These are phyloP conservation scores for Craterostigma plantagineum DNA, from an alignment of 257 asterid genomes.

Conservation along the genomic window DNA sequence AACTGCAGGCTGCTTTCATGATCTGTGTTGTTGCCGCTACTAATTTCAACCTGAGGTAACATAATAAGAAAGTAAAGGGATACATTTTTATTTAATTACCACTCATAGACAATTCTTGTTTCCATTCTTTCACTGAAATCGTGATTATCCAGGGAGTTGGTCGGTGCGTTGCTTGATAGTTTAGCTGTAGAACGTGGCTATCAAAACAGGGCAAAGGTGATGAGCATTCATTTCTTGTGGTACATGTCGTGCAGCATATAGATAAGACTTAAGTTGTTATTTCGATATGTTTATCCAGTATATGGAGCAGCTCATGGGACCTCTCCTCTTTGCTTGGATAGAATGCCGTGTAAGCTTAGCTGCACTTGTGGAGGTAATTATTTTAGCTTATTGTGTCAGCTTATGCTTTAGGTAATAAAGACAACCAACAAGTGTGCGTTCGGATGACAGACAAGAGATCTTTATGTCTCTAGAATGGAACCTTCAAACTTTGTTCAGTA, in stretches of 20 bases:
- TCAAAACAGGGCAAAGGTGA: constrained; percentile 63
- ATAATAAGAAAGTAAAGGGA: background rate
- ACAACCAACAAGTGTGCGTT: constrained; percentile 6
- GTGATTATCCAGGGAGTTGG: constrained; percentile 57
- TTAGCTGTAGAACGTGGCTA: constrained; percentile 48
- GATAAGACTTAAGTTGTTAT: background rate
- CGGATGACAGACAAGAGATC: constrained; percentile 54
- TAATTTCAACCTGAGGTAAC: constrained; percentile 78
- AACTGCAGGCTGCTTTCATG: constrained; percentile 60
- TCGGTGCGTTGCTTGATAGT: constrained; percentile 63
- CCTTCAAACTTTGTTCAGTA: constrained; percentile 63
- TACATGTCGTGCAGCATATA: background rate
- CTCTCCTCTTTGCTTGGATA: constrained; percentile 76
- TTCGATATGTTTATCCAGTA: constrained; percentile 27
- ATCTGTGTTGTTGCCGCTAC: constrained; percentile 79
- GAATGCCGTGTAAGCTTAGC: constrained; percentile 77
- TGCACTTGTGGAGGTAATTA: constrained; percentile 76
- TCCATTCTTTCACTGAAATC: constrained; percentile 9
- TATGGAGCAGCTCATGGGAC: constrained; percentile 84
- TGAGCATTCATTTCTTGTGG: constrained; percentile 6
- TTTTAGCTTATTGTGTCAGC: background rate
- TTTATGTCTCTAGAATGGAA: constrained; percentile 49
- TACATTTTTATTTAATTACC: no score
- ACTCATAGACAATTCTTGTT: no score
- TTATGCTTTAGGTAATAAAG: constrained; percentile 1